Base-by-base conservation (phyloP, 179 eudicot genomes). In the Drosera spatulata region DNA sequence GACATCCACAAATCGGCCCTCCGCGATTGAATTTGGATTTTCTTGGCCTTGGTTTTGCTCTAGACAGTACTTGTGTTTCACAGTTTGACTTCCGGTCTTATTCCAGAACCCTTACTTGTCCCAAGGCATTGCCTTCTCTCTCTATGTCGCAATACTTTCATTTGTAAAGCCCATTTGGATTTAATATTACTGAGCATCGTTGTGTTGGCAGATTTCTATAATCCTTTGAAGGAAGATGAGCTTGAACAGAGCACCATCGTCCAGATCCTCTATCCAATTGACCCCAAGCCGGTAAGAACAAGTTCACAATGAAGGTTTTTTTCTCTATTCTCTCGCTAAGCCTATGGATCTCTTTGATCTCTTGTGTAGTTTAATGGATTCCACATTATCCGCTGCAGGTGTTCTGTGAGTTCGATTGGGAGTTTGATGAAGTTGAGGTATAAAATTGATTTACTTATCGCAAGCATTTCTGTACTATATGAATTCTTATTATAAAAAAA, bases 381-480 rank as follows among this genome's bases (percentile, higher is more conserved):
- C 5, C 33, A 22, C 33, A 22, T 22, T 68, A 3, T 38, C 41
- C 50, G 33, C 66, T 83, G 64, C 82, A 91, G 98, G 81, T 88
- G 33, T 55, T 88, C 46, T 74, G 86, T 41, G 95, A 88, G 64
- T 91, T 85, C 72, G 98, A 91, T 77, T 91, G 98, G 98, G 98
- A 91, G 41, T 61, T 91, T 46, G 96, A 91, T 76, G 98, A 91
- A 60, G 69, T 82, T 53, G 95, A 91, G 95, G 98, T 91, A 79
- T 42, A 62, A 9, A 56, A 39, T 49, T 22, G 6, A 53, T 53
- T 6, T 47, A 14, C 9, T 10, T 22, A 6, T 45, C 8, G 8
- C 49, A 6, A 45, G 7, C 10, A 45, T 45, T 10, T 45, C 49
- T 45, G 49, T 6, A 45, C 7, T 45, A 10, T 1, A 45, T 45